These are phyloP conservation scores for Sporisorium reilianum DNA, from an alignment of 1,284 basidiomycete genomes.

Conservation along the genomic window DNA sequence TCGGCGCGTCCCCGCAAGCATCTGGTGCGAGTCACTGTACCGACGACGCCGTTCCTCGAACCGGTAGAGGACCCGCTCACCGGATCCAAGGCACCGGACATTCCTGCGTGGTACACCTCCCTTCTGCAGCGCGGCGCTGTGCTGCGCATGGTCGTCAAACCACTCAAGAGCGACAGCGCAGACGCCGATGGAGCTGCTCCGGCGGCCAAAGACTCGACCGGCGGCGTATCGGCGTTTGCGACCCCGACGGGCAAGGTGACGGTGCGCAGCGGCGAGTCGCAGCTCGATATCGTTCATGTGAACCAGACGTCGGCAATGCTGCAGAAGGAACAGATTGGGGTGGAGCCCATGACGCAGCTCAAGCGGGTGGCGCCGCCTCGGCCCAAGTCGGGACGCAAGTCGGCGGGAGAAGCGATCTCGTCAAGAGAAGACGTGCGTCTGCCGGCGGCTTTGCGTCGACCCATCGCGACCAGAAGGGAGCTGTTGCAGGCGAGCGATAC, in stretches of 20 bases:
- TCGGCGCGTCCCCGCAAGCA: constrained; percentile 62
- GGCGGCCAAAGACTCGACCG: constrained; percentile 11
- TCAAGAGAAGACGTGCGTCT: constrained; percentile 24
- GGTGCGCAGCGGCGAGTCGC: constrained; percentile 35
- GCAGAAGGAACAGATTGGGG: constrained; percentile 53
- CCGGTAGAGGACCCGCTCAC: constrained; percentile 48
- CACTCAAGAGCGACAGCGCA: constrained; percentile 23
- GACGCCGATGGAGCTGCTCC: constrained; percentile 11
- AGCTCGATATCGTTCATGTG: constrained; percentile 58
- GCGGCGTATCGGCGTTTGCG: constrained; percentile 15
- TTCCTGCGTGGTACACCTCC: constrained; percentile 45
- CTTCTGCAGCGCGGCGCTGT: constrained; percentile 48
- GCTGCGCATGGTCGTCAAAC: constrained; percentile 49
- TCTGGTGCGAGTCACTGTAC: constrained; percentile 59
- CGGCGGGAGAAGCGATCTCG: constrained; percentile 11
- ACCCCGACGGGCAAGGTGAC: constrained; percentile 45
- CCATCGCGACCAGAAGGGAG: constrained; percentile 24
- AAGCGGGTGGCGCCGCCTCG: constrained; percentile 29
- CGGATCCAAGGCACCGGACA: constrained; percentile 39
- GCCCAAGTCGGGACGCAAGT: constrained; percentile 32
- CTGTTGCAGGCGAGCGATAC: constrained; percentile 11
- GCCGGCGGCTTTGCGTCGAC: constrained; percentile 32
- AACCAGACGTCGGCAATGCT: constrained; percentile 65
- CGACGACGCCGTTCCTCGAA: constrained; percentile 47
- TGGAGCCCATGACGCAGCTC: constrained; percentile 47